Evolutionary conservation across 2,329 filamentous ascomycete species (phyloP), one percentile per base, ranked within the genome.

Genomic region (Verticillium nubilum): DNA sequence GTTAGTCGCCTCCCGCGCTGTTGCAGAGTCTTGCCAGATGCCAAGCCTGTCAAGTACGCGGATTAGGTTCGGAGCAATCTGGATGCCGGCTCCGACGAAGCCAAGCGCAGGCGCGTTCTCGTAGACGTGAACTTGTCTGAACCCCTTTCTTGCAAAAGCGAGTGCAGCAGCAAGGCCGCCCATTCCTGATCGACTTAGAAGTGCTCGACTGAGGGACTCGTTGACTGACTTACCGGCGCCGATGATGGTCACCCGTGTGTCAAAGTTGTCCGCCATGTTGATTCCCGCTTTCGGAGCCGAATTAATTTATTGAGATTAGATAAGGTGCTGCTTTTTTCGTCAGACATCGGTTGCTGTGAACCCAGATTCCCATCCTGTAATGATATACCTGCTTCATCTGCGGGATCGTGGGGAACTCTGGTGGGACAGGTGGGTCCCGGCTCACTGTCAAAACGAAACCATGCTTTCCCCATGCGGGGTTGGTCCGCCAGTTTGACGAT

Each of bases 81-180:
- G 91, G 64, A 95, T 93, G 4, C 91, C 91, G 1, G 91, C 91
- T 25, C 91, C 91, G 0, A 94, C 90, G 66, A 93, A 94, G 5
- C 90, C 90, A 4, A 94, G 80, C 63, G 86, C 83, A 5, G 86
- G 83, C 0, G 89, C 89, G 42, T 80, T 83, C 70, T 94, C 90
- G 70, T 86, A 93, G 55, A 94, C 84, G 58, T 87, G 79, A 67
- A 94, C 87, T 59, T 88, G 77, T 64, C 79, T 83, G 74, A 93
- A 92, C 12, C 90, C 90, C 67, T 87, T 86, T 74, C 88, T 89
- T 37, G 90, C 89, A 31, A 93, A 81, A 12, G 89, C 84, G 37
- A 94, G 80, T 5, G 90, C 89, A 56, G 80, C 82, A 59, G 88
- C 84, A 27, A 94, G 78, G 31, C 90, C 90, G 56, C 90, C 90